These are phyloP conservation scores for Clitocybe nebularis DNA, from an alignment of 1,284 basidiomycete species.

Conservation along the genomic window DNA sequence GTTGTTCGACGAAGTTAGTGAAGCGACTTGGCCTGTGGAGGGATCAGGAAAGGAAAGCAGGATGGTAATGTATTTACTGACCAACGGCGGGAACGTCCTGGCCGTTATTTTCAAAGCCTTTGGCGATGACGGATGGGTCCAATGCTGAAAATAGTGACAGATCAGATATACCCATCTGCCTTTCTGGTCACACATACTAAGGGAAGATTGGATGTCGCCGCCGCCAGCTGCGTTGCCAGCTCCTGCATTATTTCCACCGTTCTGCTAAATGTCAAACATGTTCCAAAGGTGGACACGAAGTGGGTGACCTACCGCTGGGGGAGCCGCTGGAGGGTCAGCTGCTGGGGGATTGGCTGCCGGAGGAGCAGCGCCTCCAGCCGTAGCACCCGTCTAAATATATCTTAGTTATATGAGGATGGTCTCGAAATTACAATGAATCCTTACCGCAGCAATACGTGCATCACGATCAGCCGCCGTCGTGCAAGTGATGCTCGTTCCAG, in stretches of 20 bases:
- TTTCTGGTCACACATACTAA: slow-evolving; percentile 25
- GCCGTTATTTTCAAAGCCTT: slow-evolving; percentile 48
- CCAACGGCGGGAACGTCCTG: slow-evolving; percentile 36
- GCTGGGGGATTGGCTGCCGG: not conserved
- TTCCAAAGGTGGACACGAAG: not conserved
- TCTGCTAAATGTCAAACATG: not conserved
- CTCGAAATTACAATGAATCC: no score
- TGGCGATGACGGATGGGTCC: slow-evolving; percentile 47
- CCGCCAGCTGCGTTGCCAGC: slow-evolving; percentile 19
- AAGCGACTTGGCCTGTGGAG: slow-evolving; percentile 35
- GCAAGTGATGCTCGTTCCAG: slow-evolving; percentile 23
- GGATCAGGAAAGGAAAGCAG: not conserved
- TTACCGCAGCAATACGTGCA: slow-evolving; percentile 31
- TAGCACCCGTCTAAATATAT: slow-evolving; percentile 1
- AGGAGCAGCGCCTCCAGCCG: not conserved
- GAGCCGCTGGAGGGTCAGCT: not conserved
- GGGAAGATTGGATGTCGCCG: slow-evolving; percentile 33
- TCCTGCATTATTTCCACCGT: slow-evolving; percentile 13
- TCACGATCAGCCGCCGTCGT: slow-evolving; percentile 25
- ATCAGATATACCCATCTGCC: slow-evolving; percentile 11
- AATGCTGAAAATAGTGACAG: slow-evolving; percentile 36
- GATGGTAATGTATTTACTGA: not conserved
- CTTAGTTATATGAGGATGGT: no score
- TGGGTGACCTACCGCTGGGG: not conserved
- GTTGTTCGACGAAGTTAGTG: slow-evolving; percentile 62